Evolutionary conservation across 371 early-diverging fungal species (phyloP).

Genomic region (Rhizopus sp.): DNA sequence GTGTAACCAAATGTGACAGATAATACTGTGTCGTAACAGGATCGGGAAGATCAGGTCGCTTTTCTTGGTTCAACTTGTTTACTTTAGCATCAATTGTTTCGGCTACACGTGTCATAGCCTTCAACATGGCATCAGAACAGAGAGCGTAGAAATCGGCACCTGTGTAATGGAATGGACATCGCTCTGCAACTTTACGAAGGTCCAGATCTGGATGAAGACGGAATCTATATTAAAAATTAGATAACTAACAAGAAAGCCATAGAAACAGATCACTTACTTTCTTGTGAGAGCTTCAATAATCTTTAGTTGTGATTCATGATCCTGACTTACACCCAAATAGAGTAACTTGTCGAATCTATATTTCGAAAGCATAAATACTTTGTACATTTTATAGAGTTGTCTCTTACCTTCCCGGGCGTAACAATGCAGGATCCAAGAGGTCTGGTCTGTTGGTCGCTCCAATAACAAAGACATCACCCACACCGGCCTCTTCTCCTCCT

Average conservation of each 20-base stretch:
- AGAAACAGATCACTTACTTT: slow-evolving; percentile 62
- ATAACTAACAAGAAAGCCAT: background rate
- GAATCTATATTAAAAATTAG: slow-evolving; percentile 55
- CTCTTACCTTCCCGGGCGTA: slow-evolving; percentile 56
- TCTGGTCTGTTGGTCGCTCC: slow-evolving; percentile 99
- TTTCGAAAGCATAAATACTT: background rate
- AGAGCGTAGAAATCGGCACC: slow-evolving; percentile 98
- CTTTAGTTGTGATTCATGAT: slow-evolving; percentile 82
- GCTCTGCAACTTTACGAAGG: slow-evolving; percentile 72
- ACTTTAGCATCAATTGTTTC: slow-evolving; percentile 75
- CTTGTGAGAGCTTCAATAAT: slow-evolving; percentile 92
- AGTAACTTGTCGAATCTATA: slow-evolving; percentile 92
- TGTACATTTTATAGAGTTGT: background rate
- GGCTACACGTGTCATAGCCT: slow-evolving; percentile 92
- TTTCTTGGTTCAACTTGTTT: slow-evolving; percentile 35
- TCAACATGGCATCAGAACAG: slow-evolving; percentile 95
- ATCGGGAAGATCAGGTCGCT: slow-evolving; percentile 25
- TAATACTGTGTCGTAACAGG: slow-evolving; percentile 83
- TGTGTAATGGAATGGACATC: slow-evolving; percentile 90
- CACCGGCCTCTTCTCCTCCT: slow-evolving; percentile 47
- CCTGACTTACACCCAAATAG: slow-evolving; percentile 90
- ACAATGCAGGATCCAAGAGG: slow-evolving; percentile 78
- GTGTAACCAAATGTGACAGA: slow-evolving; percentile 73
- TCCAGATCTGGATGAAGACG: slow-evolving; percentile 77
- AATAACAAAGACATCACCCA: slow-evolving; percentile 97